phyloP scores from a whole-genome alignment of 2,329 filamentous ascomycete genomes.

The Colletotrichum sp. region DNA sequence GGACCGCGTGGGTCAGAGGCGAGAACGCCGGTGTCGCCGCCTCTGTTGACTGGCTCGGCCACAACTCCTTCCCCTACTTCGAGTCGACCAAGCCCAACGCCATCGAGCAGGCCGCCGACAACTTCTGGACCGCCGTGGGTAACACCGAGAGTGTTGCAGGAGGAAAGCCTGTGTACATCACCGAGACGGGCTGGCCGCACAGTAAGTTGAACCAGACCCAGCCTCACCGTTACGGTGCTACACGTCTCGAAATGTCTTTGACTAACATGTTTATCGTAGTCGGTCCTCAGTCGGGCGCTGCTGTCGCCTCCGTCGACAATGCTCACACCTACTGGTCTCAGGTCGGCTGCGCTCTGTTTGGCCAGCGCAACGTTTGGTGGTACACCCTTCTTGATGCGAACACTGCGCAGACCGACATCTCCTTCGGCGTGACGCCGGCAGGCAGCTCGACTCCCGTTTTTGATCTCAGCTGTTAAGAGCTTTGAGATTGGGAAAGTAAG shows the following conservation, averaged over 20 bases:
- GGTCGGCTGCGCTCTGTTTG: conserved; percentile 12
- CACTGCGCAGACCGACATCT: conserved; percentile 1
- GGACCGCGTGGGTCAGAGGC: conserved; percentile 54
- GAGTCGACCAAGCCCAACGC: conserved; percentile 37
- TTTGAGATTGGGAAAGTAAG: rapidly evolving
- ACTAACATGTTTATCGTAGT: not conserved
- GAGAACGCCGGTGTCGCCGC: conserved; percentile 49
- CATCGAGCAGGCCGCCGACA: conserved; percentile 41
- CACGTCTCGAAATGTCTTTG: not conserved
- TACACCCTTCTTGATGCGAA: conserved; percentile 16
- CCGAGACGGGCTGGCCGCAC: conserved; percentile 64
- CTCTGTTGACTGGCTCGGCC: conserved; percentile 57
- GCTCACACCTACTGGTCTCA: conserved; percentile 30
- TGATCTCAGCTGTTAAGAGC: not conserved
- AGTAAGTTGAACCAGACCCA: conserved; percentile 12
- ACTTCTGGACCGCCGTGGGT: conserved; percentile 44
- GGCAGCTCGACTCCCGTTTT: conserved; percentile 6
- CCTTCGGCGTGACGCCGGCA: not conserved
- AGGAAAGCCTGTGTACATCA: conserved; percentile 50
- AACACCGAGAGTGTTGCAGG: conserved; percentile 42
- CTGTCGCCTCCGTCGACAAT: conserved; percentile 48
- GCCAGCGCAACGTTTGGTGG: conserved; percentile 15
- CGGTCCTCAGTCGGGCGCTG: conserved; percentile 49
- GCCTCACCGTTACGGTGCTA: not conserved
- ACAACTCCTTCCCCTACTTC: conserved; percentile 61